Base-by-base conservation (phyloP, 306 rosid genomes). In the Quercus wislizeni region DNA sequence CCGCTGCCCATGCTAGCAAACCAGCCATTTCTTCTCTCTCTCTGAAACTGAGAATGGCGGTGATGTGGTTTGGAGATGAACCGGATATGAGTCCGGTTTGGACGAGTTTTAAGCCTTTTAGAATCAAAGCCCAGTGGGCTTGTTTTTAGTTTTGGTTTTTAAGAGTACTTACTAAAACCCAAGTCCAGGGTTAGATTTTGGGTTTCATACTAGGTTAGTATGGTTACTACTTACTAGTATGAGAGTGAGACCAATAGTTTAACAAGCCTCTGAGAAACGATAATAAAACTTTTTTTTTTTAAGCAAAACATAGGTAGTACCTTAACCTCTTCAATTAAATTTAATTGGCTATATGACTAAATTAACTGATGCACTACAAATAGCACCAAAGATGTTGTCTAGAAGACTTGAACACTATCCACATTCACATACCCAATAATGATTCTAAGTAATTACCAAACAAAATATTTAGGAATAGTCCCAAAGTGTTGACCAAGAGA, bases 1-100 rank as follows among this genome's bases (percentile, higher is more conserved):
- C 97, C 4, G 98, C 98, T 41, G 99, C 99, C 99, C 99, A 95
- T 68, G 99, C 98, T 46, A 95, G 85, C 76, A 92, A 78, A 70
- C 99, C 98, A 3, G 98, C 99, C 99, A 94, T 94, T 31, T 72
- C 77, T 28, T 9, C 49, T 9, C 74, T 71, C 78, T 0, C 73
- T 2, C 28, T 27, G 55, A 3, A 54, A 51, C 70, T 77, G 33
- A 35, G 51, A 6, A 25, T 8, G 54, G 25, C 73, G 7, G 54
- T 6, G 18, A 41, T 30, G 46, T 9, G 8, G 51, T 7, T 67
- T 49, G 25, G 25, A 8, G 17, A 33, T 59, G 33, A 59, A 11
- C 65, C 31, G 1, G 33, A 61, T 10, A 21, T 13, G 27, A 67
- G 27, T 23, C 72, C 51, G 27, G 6, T 27, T 67, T 46, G 17